Evolutionary conservation across 2,329 filamentous ascomycete genomes (phyloP), one percentile per base, ranked within the genome.

Genomic region (Colletotrichum australisinense): DNA sequence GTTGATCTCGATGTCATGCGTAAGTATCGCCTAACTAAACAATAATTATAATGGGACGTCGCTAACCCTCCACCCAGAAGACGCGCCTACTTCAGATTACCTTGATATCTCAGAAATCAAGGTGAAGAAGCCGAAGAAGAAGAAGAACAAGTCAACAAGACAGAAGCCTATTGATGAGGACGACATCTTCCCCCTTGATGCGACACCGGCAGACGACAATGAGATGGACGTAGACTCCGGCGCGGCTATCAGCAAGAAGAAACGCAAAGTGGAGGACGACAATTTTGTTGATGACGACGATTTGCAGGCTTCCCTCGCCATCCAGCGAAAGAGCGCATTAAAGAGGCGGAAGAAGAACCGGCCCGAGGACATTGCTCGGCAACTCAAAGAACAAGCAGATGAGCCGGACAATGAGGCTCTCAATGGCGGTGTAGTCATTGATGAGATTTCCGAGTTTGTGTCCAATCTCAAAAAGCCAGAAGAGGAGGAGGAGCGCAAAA

Each of bases 361-460:
- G 46, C 95, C 95, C 0, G 95, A 97, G 80, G 97, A 98, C 76
- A 88, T 99, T 74, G 95, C 94, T 22, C 91, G 92, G 76, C 93
- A 97, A 79, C 85, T 99, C 52, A 92, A 91, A 24, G 89, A 92
- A 35, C 91, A 92, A 63, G 88, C 88, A 28, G 84, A 88, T 0
- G 86, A 90, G 4, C 79, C 83, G 11, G 86, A 88, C 55, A 87
- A 89, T 63, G 85, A 85, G 42, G 86, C 86, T 2, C 77, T 78
- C 7, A 81, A 79, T 30, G 84, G 84, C 35, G 96, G 95, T 1
- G 86, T 99, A 1, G 90, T 98, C n/a, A 95, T 99, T 70, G 96
- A 98, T 74, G 97, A 98, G 80, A 98, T 96, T 0, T 95, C 95
- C 0, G 95, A 98, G 78, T 99, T 99, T 78, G 93, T 99, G 35